Base-by-base conservation (phyloP, 768 basidiomycete genomes). In the Lactarius trivialis region DNA sequence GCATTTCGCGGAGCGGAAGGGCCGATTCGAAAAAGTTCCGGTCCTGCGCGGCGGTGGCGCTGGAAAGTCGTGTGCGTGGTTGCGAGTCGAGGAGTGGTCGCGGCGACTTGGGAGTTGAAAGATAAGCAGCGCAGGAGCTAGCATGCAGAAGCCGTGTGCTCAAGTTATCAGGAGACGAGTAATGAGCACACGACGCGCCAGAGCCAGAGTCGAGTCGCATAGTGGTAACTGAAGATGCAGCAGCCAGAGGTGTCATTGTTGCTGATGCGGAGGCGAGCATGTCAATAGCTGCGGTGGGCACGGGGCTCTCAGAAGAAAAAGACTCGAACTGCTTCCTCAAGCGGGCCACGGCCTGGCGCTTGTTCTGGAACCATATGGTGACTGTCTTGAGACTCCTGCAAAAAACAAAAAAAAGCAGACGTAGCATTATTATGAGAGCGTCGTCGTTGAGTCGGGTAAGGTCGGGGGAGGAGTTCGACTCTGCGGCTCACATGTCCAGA, bases 341-440 rank as follows among this genome's bases (percentile, higher is more conserved):
- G 21, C 62, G 62, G 6, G 62, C 54, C 32, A 51, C 60, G 37
- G 73, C 85, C 68, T 89, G 86, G 17, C 88, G 84, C 73, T 84
- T 88, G 71, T 91, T 91, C 73, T 91, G 88, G 71, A 89, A 89
- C 88, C 88, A 91, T 43, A 89, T 85, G n/a, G 86, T 79, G 63
- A 80, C 65, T 12, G 78, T 74, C 71, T 79, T 80, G 69, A 77
- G 69, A 39, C 78, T 75, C 71, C 79, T 80, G 51, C 24, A 12
- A 39, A 51, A 34, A 37, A 39, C 17, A 39, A 37, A 37, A 37
- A 14, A 37, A n/a, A 19, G 15, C 50, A 32, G 14, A 32, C 54
- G n/a, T 45, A n/a, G 15, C 9, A 43, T 32, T 17, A 43, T 41
- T 17, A 52, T n/a, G n/a, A 32, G 37, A 56, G 50, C 43, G 41